Evolutionary conservation across 2,329 filamentous ascomycete genomes (phyloP).

Genomic region (Penicillium digitatum): DNA sequence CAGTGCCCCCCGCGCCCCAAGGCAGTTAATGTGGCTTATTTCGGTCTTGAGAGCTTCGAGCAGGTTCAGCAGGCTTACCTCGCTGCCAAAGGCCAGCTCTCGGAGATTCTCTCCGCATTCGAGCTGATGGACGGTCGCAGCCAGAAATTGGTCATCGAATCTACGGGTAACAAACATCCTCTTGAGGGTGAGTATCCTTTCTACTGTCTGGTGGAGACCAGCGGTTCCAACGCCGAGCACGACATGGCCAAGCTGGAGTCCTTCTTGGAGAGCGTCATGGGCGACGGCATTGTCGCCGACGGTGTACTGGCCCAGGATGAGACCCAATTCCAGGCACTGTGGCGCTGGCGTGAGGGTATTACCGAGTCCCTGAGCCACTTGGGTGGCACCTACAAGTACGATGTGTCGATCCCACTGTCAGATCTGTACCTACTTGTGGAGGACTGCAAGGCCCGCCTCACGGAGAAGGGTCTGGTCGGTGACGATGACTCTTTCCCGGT

Average conservation of each 20-base stretch:
- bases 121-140: constrained; percentile 90
- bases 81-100: constrained; percentile 83
- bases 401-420: constrained; percentile 84
- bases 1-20: constrained; percentile 82
- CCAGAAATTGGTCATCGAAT: constrained; percentile 70
- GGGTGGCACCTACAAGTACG: constrained; percentile 97
- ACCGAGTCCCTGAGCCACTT: constrained; percentile 83
- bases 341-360: constrained; percentile 91
- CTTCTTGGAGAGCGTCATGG: constrained; percentile 91
- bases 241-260: constrained; percentile 85
- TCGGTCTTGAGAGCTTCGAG: constrained; percentile 85
- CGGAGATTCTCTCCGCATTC: constrained; percentile 94
- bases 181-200: constrained; percentile 83
- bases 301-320: constrained; percentile 91
- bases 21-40: constrained; percentile 91
- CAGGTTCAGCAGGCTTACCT: constrained; percentile 81
- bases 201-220: constrained; percentile 95
- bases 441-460: constrained; percentile 70
- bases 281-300: constrained; percentile 77
- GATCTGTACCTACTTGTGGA: constrained; percentile 88
- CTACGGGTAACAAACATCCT: constrained; percentile 73
- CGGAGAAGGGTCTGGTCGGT: constrained; percentile 70
- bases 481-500: constrained; percentile 73
- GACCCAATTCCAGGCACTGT: constrained; percentile 79
- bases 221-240: constrained; percentile 88